A percentile compares a stretch with the other conserved stretches of the same genome.
Evolutionary conservation across 1,284 basidiomycete genomes (phyloP).

Genomic region (Anthracocystis panici-leucophaei): DNA sequence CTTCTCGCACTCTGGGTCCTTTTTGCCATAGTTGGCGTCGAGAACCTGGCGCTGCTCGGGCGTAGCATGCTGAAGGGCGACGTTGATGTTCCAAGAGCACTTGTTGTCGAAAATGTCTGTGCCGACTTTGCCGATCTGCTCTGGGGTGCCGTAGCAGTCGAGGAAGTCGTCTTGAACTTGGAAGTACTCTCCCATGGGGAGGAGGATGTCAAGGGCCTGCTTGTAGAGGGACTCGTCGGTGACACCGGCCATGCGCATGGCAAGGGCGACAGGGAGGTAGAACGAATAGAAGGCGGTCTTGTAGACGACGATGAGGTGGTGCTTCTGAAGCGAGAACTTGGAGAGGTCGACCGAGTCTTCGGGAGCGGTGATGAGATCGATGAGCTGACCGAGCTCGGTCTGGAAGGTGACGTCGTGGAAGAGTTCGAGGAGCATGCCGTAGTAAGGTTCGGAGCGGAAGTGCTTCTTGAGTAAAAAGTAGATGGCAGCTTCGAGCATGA

Average conservation of each 20-base stretch:
- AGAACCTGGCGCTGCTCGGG: conserved; percentile 75
- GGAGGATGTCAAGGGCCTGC: conserved; percentile 83
- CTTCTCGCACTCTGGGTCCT: conserved; percentile 77
- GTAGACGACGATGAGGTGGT: conserved; percentile 93
- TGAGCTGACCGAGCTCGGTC: conserved; percentile 94
- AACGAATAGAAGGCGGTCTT: conserved; percentile 99
- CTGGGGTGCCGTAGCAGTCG: conserved; percentile 89
- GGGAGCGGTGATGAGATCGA: conserved; percentile 94
- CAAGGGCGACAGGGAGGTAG: conserved; percentile 96
- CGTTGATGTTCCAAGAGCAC: conserved; percentile 96
- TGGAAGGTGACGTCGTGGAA: conserved; percentile 93
- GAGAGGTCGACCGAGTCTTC: conserved; percentile 87
- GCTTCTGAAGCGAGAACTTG: conserved; percentile 87
- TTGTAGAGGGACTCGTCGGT: conserved; percentile 81
- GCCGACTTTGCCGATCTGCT: conserved; percentile 95
- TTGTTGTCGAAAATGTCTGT: conserved; percentile 99
- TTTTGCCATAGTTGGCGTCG: conserved; percentile 86
- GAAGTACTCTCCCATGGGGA: conserved; percentile 97
- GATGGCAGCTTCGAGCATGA: conserved; percentile 95
- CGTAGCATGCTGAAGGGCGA: conserved; percentile 80
- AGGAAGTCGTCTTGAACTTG: conserved; percentile 98
- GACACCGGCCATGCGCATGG: conserved; percentile 83
- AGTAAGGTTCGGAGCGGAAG: conserved; percentile 85
- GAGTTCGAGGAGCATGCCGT: conserved; percentile 88
- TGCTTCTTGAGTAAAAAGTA: conserved; percentile 89